Percentiles rank a stretch among this genome's conserved stretches.
These are phyloP conservation scores for Ceratocystis papillata DNA, from an alignment of 2,329 filamentous ascomycete genomes.

Conservation along the genomic window DNA sequence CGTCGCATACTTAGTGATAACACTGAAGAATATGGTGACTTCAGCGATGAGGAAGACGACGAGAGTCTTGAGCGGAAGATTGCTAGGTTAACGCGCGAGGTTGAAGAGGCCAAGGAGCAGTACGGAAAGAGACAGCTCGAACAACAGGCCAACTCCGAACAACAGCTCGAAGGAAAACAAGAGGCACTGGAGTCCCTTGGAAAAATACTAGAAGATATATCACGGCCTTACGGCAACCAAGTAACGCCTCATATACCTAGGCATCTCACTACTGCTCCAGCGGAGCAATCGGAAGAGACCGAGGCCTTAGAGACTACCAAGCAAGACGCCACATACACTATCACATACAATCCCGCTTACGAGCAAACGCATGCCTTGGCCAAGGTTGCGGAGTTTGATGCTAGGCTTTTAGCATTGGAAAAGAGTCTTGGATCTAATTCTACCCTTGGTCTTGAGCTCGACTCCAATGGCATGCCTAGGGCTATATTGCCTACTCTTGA, in stretches of 20 bases:
- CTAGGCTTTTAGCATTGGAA: slow-evolving; percentile 67
- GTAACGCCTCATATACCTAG: slow-evolving; percentile 11
- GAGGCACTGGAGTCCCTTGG: slow-evolving; percentile 58
- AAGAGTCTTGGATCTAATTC: slow-evolving; percentile 67
- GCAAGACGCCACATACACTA: slow-evolving; percentile 46
- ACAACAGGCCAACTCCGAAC: slow-evolving; percentile 35
- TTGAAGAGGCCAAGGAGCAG: slow-evolving; percentile 60
- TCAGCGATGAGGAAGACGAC: slow-evolving; percentile 58
- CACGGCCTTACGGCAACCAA: slow-evolving; percentile 28
- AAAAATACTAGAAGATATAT: slow-evolving; percentile 58
- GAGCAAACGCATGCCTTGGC: slow-evolving; percentile 61
- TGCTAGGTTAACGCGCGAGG: slow-evolving; percentile 69
- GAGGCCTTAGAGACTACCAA: slow-evolving; percentile 26
- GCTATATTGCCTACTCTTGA: slow-evolving; percentile 77
- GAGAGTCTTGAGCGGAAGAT: slow-evolving; percentile 70
- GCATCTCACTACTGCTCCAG: not conserved
- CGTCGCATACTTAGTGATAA: slow-evolving; percentile 53
- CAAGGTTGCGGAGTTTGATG: slow-evolving; percentile 80
- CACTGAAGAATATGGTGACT: slow-evolving; percentile 57
- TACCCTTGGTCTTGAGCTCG: slow-evolving; percentile 52
- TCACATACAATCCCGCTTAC: slow-evolving; percentile 54
- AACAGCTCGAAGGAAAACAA: slow-evolving; percentile 35
- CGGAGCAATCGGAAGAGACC: slow-evolving; percentile 24
- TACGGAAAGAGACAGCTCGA: slow-evolving; percentile 45
- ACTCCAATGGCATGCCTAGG: slow-evolving; percentile 44